Percentiles rank a stretch among this genome's conserved stretches.
phyloP scores from a whole-genome alignment of 768 basidiomycete species.

The Macrolepiota albuminosa region DNA sequence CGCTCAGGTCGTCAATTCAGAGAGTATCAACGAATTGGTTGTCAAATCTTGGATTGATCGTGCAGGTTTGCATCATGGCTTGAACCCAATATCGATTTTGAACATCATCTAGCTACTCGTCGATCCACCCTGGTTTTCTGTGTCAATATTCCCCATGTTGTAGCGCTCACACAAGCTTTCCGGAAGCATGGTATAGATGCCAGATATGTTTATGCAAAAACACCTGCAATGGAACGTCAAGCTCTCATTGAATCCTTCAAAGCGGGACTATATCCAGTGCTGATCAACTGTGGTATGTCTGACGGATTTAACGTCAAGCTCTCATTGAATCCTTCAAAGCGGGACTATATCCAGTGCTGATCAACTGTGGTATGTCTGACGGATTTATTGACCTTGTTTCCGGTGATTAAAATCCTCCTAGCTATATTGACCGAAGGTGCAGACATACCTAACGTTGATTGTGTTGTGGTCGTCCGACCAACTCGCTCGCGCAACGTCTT shows the following conservation, averaged over 20 bases:
- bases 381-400: background rate
- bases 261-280: conserved; percentile 71
- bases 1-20: conserved; percentile 77
- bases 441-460: conserved; percentile 94
- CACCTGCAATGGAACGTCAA: conserved; percentile 58
- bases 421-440: conserved; percentile 92
- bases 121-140: conserved; percentile 93
- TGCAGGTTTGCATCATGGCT: conserved; percentile 50
- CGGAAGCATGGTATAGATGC: conserved; percentile 78
- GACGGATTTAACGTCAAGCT: conserved; percentile 36
- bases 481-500: conserved; percentile 88
- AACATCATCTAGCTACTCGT: conserved; percentile 40
- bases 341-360: conserved; percentile 76
- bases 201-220: conserved; percentile 69
- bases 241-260: conserved; percentile 64
- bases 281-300: conserved; percentile 79
- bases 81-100: background rate
- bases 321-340: conserved; percentile 64
- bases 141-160: conserved; percentile 78
- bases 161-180: conserved; percentile 68
- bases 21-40: conserved; percentile 69
- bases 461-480: conserved; percentile 81
- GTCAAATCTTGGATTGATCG: conserved; percentile 84
- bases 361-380: conserved; percentile 72
- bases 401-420: conserved; percentile 16